Conservation (phyloP, 768 basidiomycete genomes). For the Naganishia onofrii region DNA sequence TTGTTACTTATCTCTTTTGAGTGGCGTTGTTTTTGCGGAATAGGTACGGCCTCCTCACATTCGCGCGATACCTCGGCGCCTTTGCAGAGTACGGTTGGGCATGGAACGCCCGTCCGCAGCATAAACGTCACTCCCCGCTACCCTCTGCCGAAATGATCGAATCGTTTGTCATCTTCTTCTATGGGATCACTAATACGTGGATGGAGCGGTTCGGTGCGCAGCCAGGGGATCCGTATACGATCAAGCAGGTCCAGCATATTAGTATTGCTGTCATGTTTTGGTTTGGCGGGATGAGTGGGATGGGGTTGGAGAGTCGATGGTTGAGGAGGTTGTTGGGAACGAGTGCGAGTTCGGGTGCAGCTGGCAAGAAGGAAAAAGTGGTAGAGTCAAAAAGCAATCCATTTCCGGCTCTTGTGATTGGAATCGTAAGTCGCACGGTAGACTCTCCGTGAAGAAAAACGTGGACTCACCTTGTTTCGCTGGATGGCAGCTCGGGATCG, state of each 20-base stretch:
- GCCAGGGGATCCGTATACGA: slow-evolving; percentile 76
- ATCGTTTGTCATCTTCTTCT: slow-evolving; percentile 66
- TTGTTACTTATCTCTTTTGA: background rate
- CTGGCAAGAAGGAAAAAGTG: slow-evolving; percentile 44
- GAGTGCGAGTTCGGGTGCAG: slow-evolving; percentile 56
- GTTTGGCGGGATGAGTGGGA: slow-evolving; percentile 84
- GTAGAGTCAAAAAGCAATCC: slow-evolving; percentile 78
- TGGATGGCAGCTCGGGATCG: slow-evolving; percentile 65
- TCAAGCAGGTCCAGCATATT: slow-evolving; percentile 91
- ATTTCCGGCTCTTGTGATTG: slow-evolving; percentile 86
- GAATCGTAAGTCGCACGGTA: slow-evolving; percentile 56
- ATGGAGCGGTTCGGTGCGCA: slow-evolving; percentile 90
- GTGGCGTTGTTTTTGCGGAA: background rate
- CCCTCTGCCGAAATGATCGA: slow-evolving; percentile 53
- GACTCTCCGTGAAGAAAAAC: background rate
- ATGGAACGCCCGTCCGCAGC: slow-evolving; percentile 64
- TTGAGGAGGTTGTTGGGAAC: slow-evolving; percentile 72
- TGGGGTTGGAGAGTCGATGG: slow-evolving; percentile 77
- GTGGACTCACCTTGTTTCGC: background rate
- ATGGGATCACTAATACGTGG: slow-evolving; percentile 90
- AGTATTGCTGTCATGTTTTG: slow-evolving; percentile 83
- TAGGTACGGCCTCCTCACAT: slow-evolving; percentile 74
- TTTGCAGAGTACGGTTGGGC: slow-evolving; percentile 88
- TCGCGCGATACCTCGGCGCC: slow-evolving; percentile 90
- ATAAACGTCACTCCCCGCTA: slow-evolving; percentile 35